Percentiles rank a stretch among this genome's conserved stretches.
Evolutionary conservation across 129 eudicot genomes (phyloP).

Genomic region (Helianthus tuberosus): DNA sequence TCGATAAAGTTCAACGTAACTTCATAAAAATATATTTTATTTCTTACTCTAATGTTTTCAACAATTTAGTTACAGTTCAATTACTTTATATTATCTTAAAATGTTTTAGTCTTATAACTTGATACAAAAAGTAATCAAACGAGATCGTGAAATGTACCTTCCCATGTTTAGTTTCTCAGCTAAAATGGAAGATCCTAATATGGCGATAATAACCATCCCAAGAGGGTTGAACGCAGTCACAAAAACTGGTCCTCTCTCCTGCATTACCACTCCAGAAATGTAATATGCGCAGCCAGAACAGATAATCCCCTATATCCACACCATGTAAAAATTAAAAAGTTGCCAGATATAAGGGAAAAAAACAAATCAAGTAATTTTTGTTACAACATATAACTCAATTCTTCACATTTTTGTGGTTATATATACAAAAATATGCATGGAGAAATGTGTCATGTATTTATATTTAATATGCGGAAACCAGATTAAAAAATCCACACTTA

Average conservation of each 20-base stretch:
- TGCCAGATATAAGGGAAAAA: not conserved
- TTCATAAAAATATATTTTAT: too few species aligned
- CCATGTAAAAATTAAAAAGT: not conserved
- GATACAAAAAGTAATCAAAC: not conserved
- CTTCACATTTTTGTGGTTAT: too few species aligned
- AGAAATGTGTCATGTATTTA: too few species aligned
- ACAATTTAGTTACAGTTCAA: too few species aligned
- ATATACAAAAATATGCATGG: too few species aligned
- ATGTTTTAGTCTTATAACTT: not conserved
- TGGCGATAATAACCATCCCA: slow-evolving; percentile 73
- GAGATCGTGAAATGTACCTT: slow-evolving; percentile 47
- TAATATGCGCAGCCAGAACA: slow-evolving; percentile 72
- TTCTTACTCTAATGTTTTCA: too few species aligned
- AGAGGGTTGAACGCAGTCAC: slow-evolving; percentile 88
- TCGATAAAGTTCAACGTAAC: too few species aligned
- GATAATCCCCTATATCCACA: slow-evolving; percentile 60
- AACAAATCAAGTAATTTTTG: not conserved
- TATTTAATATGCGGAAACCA: too few species aligned
- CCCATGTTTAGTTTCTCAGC: slow-evolving; percentile 73
- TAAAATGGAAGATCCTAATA: slow-evolving; percentile 57
- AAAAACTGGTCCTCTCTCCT: slow-evolving; percentile 82
- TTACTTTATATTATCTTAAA: not conserved
- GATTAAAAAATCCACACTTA: too few species aligned
- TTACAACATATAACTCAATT: too few species aligned
- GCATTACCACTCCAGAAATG: slow-evolving; percentile 74